Conservation (phyloP, 2,329 filamentous ascomycete species). For the Thermochaetoides dissita region DNA sequence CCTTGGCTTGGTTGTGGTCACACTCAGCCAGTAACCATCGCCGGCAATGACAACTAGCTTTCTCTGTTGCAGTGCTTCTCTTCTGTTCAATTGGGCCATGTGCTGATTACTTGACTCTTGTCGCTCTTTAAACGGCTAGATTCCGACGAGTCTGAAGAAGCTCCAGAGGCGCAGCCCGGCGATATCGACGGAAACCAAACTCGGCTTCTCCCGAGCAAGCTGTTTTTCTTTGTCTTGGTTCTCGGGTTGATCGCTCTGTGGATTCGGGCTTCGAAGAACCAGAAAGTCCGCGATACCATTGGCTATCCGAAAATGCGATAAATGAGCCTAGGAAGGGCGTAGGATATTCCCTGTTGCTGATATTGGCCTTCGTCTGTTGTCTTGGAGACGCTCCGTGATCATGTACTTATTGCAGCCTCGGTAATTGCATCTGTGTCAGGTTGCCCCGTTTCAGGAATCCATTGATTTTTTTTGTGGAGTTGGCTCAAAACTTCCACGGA, state of each 20-base stretch:
- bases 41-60: conserved; percentile 2
- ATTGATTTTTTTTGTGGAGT: conserved; percentile 1
- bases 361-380: too few relatives aligned
- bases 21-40: conserved; percentile 1
- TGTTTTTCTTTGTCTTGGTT: conserved; percentile 35
- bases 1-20: not conserved
- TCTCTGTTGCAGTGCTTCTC: not conserved
- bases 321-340: conserved; percentile 13
- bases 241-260: conserved; percentile 31
- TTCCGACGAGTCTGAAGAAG: too few relatives aligned
- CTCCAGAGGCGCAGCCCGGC: too few relatives aligned
- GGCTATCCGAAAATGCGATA: conserved; percentile 31
- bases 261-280: conserved; percentile 26
- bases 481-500: conserved; percentile 1
- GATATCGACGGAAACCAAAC: conserved; percentile 16
- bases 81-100: conserved; percentile 2
- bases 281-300: conserved; percentile 19
- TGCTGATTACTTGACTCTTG: not conserved
- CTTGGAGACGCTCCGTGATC: not conserved
- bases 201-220: conserved; percentile 35
- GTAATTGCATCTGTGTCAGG: conserved; percentile 4
- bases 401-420: not conserved
- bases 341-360: too few relatives aligned
- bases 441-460: conserved; percentile 10
- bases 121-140: too few relatives aligned